Conservation (phyloP, 2,329 filamentous ascomycete genomes). For the Colletotrichum lindemuthianum region DNA sequence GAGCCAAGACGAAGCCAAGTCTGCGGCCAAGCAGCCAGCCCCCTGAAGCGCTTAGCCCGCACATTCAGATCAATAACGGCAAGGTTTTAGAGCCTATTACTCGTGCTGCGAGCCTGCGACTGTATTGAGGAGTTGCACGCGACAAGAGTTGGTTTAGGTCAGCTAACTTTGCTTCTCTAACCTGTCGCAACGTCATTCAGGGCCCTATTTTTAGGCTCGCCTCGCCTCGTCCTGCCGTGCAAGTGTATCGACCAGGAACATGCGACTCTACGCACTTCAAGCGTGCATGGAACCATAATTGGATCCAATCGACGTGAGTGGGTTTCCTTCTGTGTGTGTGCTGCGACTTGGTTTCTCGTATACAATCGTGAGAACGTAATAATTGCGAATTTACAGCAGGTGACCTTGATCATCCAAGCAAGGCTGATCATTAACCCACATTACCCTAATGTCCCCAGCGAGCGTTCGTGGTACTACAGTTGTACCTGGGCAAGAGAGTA, state of each 20-base stretch:
- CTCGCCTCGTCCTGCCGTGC: slow-evolving; percentile 32
- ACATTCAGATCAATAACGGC: slow-evolving; percentile 18
- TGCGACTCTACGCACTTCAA: slow-evolving; percentile 32
- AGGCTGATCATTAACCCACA: no score
- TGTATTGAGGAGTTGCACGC: slow-evolving; percentile 22
- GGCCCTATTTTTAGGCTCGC: slow-evolving; percentile 26
- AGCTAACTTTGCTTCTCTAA: slow-evolving; percentile 35
- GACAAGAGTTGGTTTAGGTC: slow-evolving; percentile 20
- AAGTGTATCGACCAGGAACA: slow-evolving; percentile 27
- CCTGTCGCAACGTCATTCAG: slow-evolving; percentile 29
- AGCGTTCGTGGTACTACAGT: no score
- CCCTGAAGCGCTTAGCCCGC: slow-evolving; percentile 14
- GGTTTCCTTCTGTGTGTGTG: no score
- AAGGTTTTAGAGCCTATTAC: slow-evolving; percentile 26
- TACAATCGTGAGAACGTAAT: no score
- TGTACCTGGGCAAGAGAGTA: no score
- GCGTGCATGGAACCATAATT: slow-evolving; percentile 28
- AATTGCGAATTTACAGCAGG: no score
- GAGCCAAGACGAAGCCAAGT: slow-evolving; percentile 12
- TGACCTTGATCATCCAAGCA: no score
- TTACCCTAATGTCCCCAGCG: no score
- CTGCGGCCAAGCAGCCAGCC: slow-evolving; percentile 10
- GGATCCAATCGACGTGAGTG: no score
- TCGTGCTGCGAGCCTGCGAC: slow-evolving; percentile 25
- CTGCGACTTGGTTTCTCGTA: no score